These are phyloP conservation scores for Amphibolis antarctica DNA, from an alignment of 106 monocot genomes.

Conservation along the genomic window DNA sequence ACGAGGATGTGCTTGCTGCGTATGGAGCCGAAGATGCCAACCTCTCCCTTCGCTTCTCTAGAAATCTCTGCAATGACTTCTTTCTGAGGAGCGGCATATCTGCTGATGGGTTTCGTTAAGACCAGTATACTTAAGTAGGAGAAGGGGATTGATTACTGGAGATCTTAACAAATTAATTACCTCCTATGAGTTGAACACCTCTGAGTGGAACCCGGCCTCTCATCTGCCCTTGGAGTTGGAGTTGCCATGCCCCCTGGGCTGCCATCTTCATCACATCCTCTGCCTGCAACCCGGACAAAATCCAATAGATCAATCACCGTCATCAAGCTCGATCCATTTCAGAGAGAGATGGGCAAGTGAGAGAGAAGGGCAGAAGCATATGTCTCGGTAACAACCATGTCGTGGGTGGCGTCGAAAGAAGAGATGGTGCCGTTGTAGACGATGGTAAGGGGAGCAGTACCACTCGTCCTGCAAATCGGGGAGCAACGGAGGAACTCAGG, in stretches of 20 bases:
- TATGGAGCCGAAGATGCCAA: neutral
- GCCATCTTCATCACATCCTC: slow-evolving; percentile 16
- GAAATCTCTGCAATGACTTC: slow-evolving; percentile 11
- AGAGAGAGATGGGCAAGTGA: neutral
- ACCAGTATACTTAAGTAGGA: no score
- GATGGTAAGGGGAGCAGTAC: slow-evolving; percentile 12
- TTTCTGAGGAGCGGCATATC: slow-evolving; percentile 6
- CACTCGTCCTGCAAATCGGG: neutral
- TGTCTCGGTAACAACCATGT: neutral
- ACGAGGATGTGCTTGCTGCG: no score
- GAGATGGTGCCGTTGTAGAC: slow-evolving; percentile 16
- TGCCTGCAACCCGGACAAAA: slow-evolving; percentile 9
- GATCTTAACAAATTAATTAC: no score
- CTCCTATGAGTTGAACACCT: no score
- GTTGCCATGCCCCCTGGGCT: no score
- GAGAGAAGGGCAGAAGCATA: neutral
- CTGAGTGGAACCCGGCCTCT: no score
- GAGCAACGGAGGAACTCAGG: neutral
- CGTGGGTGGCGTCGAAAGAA: neutral
- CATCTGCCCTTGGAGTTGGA: no score
- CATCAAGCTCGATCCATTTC: neutral
- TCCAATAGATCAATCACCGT: neutral
- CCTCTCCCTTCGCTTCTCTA: slow-evolving; percentile 12
- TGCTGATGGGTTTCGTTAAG: no score
- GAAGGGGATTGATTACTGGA: no score